Conservation (phyloP, 257 asterid species). For the Solanum peruvianum region DNA sequence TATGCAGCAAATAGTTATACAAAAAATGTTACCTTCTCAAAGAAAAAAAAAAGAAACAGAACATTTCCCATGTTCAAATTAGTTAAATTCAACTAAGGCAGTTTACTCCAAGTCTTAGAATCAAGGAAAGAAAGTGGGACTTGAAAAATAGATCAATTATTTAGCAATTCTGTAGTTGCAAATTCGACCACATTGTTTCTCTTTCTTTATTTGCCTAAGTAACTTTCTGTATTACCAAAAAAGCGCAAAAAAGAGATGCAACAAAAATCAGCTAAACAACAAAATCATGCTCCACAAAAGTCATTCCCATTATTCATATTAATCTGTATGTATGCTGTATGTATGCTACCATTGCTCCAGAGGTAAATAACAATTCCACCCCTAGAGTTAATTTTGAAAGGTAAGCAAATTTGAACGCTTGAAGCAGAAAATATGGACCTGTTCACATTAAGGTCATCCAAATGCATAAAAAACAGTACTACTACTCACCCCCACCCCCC, state of each 20-base stretch:
- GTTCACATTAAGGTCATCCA: not conserved
- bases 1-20: too few species aligned
- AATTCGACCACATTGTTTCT: not conserved
- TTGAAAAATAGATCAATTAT: not conserved
- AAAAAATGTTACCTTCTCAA: too few species aligned
- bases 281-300: not conserved
- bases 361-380: not conserved
- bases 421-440: not conserved
- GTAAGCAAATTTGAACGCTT: not conserved
- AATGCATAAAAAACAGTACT: not conserved
- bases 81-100: not conserved
- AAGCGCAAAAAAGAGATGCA: not conserved
- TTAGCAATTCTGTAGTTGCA: not conserved
- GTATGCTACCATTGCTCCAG: not conserved
- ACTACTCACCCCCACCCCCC: too few species aligned
- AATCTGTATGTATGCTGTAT: not conserved
- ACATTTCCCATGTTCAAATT: not conserved
- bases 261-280: not conserved
- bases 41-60: not conserved
- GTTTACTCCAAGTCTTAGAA: not conserved
- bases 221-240: not conserved
- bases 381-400: not conserved
- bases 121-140: not conserved
- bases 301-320: not conserved
- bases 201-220: not conserved